Base-by-base conservation (phyloP, 2,329 filamentous ascomycete genomes). In the Fusarium solani-melongenae region DNA sequence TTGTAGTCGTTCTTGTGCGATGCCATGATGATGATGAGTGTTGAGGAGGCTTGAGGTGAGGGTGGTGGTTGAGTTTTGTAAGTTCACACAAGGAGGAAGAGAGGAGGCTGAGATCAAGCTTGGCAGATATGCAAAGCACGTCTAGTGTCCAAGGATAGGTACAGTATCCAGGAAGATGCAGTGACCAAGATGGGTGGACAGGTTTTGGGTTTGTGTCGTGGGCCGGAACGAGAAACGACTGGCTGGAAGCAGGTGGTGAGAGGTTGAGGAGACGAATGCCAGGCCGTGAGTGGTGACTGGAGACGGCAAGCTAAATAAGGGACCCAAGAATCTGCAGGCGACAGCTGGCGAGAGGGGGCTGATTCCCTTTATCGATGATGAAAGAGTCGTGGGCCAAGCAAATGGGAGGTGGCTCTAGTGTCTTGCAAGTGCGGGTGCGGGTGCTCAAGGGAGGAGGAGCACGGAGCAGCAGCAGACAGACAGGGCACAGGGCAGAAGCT, bases 341-440 rank as follows among this genome's bases (percentile, higher is more conserved):
- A 59, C 62, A 76, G 71, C 71, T 70, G 66, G 64, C 57, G 58
- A 74, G 70, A 75, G 67, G 69, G 69, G 55, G 63, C 70, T 60
- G 73, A 68, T 69, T 76, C 56, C 70, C 71, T 78, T 78, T 77
- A 78, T 78, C 76, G 75, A 76, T 75, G 73, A 75, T 78, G 75
- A 73, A 68, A 62, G 60, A 74, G 72, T 72, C 75, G 76, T 78
- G 63, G 69, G 72, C 75, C 70, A 74, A 73, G 74, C 61, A 64
- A 60, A 62, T 53, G 61, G 51, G 73, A 74, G 64, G 72, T 69
- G 74, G 72, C 62, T 76, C 64, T 76, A 76, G 75, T 60, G 70
- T 69, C 14, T 46, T 46, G 22, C 36, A 10, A 10, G 36, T 39
- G 36, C 36, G 12, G 5, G 41, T 31, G 46, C 29, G 46, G 46